These are phyloP conservation scores for Tetratostichococcus sp. DNA, from an alignment of 139 green algal genomes.

Conservation along the genomic window DNA sequence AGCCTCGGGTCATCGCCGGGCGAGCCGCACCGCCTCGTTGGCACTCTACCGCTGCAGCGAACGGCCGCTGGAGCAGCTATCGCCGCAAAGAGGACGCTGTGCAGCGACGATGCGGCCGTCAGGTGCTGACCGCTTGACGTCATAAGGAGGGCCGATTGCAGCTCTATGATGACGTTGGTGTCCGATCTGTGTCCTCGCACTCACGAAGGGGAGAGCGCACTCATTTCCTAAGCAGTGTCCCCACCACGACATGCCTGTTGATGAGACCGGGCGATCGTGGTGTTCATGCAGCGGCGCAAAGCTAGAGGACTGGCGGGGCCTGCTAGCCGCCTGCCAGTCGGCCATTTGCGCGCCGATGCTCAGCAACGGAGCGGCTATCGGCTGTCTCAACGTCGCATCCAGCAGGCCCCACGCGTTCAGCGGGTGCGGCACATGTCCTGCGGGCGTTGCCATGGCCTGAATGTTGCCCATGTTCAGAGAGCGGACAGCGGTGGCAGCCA, in stretches of 20 bases:
- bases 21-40: too few relatives aligned
- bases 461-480: too few relatives aligned
- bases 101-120: not conserved
- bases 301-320: not conserved
- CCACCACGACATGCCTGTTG: too few relatives aligned
- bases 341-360: not conserved
- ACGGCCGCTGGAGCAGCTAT: not conserved
- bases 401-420: not conserved
- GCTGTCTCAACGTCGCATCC: not conserved
- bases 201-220: too few relatives aligned
- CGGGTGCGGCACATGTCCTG: not conserved
- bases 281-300: not conserved
- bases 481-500: too few relatives aligned
- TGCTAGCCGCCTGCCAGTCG: not conserved
- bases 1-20: too few relatives aligned
- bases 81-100: not conserved
- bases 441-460: not conserved
- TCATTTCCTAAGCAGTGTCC: too few relatives aligned
- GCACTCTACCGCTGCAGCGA: not conserved
- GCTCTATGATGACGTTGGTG: too few relatives aligned
- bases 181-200: too few relatives aligned
- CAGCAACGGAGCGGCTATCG: not conserved
- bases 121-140: not conserved
- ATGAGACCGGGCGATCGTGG: not conserved
- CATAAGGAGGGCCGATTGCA: too few relatives aligned